phyloP scores from a whole-genome alignment of 768 basidiomycete species.

The Rhodotorula kratochvilovae region DNA sequence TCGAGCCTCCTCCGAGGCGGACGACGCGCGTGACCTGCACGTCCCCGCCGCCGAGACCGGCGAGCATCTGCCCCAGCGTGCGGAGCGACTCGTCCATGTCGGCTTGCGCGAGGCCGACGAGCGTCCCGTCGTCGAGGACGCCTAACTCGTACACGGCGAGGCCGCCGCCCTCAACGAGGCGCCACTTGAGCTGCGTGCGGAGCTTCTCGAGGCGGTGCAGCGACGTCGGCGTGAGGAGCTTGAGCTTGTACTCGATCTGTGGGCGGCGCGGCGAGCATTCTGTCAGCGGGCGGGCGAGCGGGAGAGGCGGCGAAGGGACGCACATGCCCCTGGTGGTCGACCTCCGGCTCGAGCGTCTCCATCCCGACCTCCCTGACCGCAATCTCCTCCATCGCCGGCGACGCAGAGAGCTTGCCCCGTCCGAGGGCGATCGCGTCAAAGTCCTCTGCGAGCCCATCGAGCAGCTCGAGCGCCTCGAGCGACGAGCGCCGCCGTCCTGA shows the following conservation, averaged over 20 bases:
- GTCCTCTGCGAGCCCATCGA: constrained; percentile 7
- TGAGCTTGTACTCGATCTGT: constrained; percentile 37
- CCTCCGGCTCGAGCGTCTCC: constrained; percentile 12
- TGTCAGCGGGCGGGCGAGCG: too few species aligned
- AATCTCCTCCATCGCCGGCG: not conserved
- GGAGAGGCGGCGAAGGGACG: not conserved
- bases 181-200: constrained; percentile 94
- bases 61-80: constrained; percentile 89
- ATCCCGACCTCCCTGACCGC: not conserved
- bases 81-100: constrained; percentile 77
- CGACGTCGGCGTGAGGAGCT: constrained; percentile 12
- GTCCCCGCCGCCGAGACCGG: constrained; percentile 67
- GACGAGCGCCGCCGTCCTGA: not conserved
- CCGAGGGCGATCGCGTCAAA: not conserved
- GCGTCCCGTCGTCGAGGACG: constrained; percentile 82
- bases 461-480: not conserved
- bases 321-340: constrained; percentile 20
- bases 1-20: not conserved
- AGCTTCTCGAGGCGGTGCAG: constrained; percentile 54
- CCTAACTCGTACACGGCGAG: constrained; percentile 73
- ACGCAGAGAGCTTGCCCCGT: not conserved
- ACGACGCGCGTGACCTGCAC: constrained; percentile 23
- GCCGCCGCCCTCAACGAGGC: constrained; percentile 76
- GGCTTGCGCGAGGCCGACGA: constrained; percentile 65
- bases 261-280: too few species aligned